A percentile compares a stretch with the other conserved stretches of the same genome.
Evolutionary conservation across 768 basidiomycete genomes (phyloP).

Genomic region (Tremella fuciformis): DNA sequence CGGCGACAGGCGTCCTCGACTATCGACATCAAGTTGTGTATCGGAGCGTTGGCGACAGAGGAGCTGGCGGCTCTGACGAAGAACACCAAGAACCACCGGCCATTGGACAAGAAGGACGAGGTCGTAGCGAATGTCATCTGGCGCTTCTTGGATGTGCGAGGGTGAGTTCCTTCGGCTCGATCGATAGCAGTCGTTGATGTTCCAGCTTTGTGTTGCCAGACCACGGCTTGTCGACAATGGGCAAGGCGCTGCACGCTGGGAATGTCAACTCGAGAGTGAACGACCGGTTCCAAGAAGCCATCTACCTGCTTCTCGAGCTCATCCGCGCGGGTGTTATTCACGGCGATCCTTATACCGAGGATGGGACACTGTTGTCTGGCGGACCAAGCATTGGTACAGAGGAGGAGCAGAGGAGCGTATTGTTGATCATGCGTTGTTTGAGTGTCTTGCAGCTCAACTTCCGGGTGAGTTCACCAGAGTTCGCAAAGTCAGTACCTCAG

Average conservation of each 20-base stretch:
- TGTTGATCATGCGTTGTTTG: slow-evolving; percentile 92
- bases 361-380: slow-evolving; percentile 72
- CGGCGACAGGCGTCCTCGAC: slow-evolving; percentile 98
- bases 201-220: slow-evolving; percentile 79
- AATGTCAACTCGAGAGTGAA: slow-evolving; percentile 75
- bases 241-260: slow-evolving; percentile 84
- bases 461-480: slow-evolving; percentile 62
- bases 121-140: slow-evolving; percentile 97
- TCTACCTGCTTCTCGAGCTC: slow-evolving; percentile 92
- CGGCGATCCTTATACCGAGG: slow-evolving; percentile 79
- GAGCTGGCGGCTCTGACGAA: slow-evolving; percentile 74
- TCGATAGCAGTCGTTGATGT: slow-evolving; percentile 4
- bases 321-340: slow-evolving; percentile 96
- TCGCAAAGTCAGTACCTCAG: background rate
- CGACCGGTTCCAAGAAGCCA: slow-evolving; percentile 97
- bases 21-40: slow-evolving; percentile 90
- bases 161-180: slow-evolving; percentile 59
- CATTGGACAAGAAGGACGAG: slow-evolving; percentile 96
- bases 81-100: slow-evolving; percentile 51
- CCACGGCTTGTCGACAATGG: slow-evolving; percentile 83
- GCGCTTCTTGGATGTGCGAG: slow-evolving; percentile 93
- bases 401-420: slow-evolving; percentile 89
- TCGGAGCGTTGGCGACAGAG: slow-evolving; percentile 83
- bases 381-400: slow-evolving; percentile 93
- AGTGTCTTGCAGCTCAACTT: slow-evolving; percentile 93